These are phyloP conservation scores for Chionographis japonica DNA, from an alignment of 106 monocot genomes.

Conservation along the genomic window DNA sequence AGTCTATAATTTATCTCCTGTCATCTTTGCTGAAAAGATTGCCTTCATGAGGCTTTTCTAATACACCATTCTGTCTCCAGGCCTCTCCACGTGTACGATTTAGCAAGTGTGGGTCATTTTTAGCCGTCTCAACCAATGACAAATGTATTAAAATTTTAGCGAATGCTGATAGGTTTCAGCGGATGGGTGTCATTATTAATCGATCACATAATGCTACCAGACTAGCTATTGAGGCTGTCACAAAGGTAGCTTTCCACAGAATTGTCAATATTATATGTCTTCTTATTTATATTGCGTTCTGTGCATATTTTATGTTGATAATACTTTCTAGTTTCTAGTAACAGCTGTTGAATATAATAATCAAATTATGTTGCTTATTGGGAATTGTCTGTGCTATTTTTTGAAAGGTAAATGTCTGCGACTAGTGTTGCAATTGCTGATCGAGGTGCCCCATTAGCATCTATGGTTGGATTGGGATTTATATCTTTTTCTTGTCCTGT, in stretches of 20 bases:
- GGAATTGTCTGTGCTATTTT: conserved; percentile 21
- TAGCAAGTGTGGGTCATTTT: conserved; percentile 30
- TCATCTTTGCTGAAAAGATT: neutral
- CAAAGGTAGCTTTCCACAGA: conserved; percentile 24
- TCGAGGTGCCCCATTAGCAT: conserved; percentile 16
- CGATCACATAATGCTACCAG: conserved; percentile 24
- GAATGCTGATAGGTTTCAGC: conserved; percentile 30
- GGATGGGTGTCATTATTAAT: conserved; percentile 14
- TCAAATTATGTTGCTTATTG: conserved; percentile 12
- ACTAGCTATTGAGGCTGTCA: conserved; percentile 22
- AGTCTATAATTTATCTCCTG: neutral
- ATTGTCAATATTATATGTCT: neutral
- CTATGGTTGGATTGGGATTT: conserved; percentile 34
- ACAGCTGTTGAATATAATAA: neutral
- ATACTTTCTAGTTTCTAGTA: neutral
- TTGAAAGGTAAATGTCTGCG: conserved; percentile 4
- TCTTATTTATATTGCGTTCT: neutral
- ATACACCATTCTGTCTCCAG: conserved; percentile 6
- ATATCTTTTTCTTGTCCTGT: neutral
- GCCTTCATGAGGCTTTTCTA: neutral
- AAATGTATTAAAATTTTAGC: conserved; percentile 37
- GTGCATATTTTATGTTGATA: neutral
- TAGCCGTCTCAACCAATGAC: conserved; percentile 29
- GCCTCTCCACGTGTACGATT: conserved; percentile 32
- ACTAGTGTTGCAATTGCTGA: conserved; percentile 26